These are phyloP conservation scores for Lepidium campestre DNA, from an alignment of 441 rosid species.

Conservation along the genomic window DNA sequence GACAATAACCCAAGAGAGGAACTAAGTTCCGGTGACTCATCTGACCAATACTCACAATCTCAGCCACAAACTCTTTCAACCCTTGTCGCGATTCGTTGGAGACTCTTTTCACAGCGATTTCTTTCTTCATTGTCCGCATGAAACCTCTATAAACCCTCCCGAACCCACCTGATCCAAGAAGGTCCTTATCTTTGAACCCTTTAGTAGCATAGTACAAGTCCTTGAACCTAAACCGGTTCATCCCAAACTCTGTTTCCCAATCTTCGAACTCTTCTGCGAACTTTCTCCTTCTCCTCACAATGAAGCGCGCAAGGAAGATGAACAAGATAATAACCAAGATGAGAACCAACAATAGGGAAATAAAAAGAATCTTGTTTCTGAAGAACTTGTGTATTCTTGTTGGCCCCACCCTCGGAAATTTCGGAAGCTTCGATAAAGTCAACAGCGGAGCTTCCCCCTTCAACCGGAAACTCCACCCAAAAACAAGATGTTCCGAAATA, in stretches of 20 bases:
- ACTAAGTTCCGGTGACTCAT: slow-evolving; percentile 73
- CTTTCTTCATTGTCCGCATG: slow-evolving; percentile 13
- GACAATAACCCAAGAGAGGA: slow-evolving; percentile 63
- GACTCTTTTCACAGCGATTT: slow-evolving; percentile 31
- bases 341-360: neutral
- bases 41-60: slow-evolving; percentile 59
- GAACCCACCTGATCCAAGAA: slow-evolving; percentile 70
- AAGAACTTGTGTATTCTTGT: neutral
- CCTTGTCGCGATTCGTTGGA: slow-evolving; percentile 73
- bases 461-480: slow-evolving; percentile 53
- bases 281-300: slow-evolving; percentile 10
- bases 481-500: slow-evolving; percentile 3
- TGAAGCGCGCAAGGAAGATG: neutral
- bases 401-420: slow-evolving; percentile 1
- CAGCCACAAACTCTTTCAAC: slow-evolving; percentile 61
- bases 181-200: slow-evolving; percentile 29
- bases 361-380: neutral
- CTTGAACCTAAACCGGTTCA: slow-evolving; percentile 42
- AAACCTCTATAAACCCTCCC: slow-evolving; percentile 61
- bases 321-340: neutral
- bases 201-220: slow-evolving; percentile 63
- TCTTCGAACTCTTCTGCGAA: slow-evolving; percentile 49
- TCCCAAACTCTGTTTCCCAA: slow-evolving; percentile 62
- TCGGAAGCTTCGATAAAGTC: slow-evolving; percentile 42
- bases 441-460: slow-evolving; percentile 39